Percentiles rank a stretch among this genome's conserved stretches.
phyloP scores from a whole-genome alignment of 495 filamentous ascomycete genomes.

The Penicillium atrosanguineum region DNA sequence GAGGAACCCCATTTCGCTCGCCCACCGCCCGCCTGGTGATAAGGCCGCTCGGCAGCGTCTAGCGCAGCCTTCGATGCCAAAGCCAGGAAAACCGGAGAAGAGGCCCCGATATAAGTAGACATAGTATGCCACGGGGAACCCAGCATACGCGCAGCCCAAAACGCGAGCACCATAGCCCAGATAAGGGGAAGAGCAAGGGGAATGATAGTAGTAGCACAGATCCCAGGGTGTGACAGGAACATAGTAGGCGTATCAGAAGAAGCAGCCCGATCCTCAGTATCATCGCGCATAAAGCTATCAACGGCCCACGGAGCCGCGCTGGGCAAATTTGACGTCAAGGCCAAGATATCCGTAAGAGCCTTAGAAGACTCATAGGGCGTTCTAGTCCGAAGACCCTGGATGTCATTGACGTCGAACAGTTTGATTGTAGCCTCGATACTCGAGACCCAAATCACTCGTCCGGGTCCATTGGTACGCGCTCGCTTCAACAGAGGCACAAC shows the following conservation, averaged over 20 bases:
- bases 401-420: slow-evolving; percentile 61
- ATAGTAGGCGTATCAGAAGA: slow-evolving; percentile 48
- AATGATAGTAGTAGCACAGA: slow-evolving; percentile 78
- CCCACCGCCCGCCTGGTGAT: slow-evolving; percentile 45
- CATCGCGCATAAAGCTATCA: slow-evolving; percentile 45
- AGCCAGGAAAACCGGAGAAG: slow-evolving; percentile 73
- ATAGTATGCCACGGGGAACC: slow-evolving; percentile 86
- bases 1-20: slow-evolving; percentile 83
- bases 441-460: slow-evolving; percentile 81
- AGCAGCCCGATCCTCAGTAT: slow-evolving; percentile 5
- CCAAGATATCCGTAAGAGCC: slow-evolving; percentile 78
- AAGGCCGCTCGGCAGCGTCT: slow-evolving; percentile 55
- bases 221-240: slow-evolving; percentile 83
- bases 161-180: slow-evolving; percentile 59
- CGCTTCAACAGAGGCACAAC: slow-evolving; percentile 67
- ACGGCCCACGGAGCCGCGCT: slow-evolving; percentile 54
- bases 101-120: slow-evolving; percentile 72
- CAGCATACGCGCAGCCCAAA: slow-evolving; percentile 72
- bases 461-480: slow-evolving; percentile 42
- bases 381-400: slow-evolving; percentile 65
- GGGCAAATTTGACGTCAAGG: slow-evolving; percentile 69
- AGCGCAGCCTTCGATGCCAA: slow-evolving; percentile 65
- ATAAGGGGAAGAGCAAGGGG: slow-evolving; percentile 64
- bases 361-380: slow-evolving; percentile 82
- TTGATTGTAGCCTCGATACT: slow-evolving; percentile 67